Conservation (phyloP, 495 filamentous ascomycete species). For the Hypoxylon perforatum region DNA sequence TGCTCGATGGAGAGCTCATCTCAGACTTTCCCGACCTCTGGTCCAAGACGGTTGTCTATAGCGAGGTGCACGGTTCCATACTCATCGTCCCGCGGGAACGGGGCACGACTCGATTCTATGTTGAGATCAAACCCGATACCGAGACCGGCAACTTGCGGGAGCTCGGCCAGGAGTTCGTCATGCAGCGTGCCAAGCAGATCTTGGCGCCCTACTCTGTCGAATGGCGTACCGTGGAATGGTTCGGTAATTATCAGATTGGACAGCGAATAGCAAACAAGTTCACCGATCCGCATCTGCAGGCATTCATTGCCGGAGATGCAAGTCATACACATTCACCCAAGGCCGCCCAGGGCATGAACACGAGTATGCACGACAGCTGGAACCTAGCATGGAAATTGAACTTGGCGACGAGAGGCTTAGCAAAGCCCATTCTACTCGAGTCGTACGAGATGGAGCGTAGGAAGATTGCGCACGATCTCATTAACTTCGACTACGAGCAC, state of each 20-base stretch:
- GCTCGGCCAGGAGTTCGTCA: constrained; percentile 71
- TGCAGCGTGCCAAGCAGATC: constrained; percentile 69
- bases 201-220: constrained; percentile 69
- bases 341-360: constrained; percentile 80
- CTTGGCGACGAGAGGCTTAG: constrained; percentile 67
- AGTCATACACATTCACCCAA: constrained; percentile 81
- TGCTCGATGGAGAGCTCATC: constrained; percentile 72
- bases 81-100: constrained; percentile 76
- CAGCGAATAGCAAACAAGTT: constrained; percentile 73
- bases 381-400: constrained; percentile 83
- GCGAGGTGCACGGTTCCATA: constrained; percentile 69
- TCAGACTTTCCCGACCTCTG: constrained; percentile 78
- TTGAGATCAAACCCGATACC: constrained; percentile 67
- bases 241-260: constrained; percentile 70
- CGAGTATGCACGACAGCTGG: constrained; percentile 80
- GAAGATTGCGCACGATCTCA: constrained; percentile 71
- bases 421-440: constrained; percentile 62
- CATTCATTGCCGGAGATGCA: constrained; percentile 80
- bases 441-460: constrained; percentile 75
- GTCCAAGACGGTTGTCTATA: constrained; percentile 72
- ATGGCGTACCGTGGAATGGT: constrained; percentile 73
- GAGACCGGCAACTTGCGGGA: constrained; percentile 60
- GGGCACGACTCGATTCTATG: constrained; percentile 74
- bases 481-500: constrained; percentile 73
- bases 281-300: constrained; percentile 61